phyloP scores from a whole-genome alignment of 306 rosid genomes.

The Pyrus communis region DNA sequence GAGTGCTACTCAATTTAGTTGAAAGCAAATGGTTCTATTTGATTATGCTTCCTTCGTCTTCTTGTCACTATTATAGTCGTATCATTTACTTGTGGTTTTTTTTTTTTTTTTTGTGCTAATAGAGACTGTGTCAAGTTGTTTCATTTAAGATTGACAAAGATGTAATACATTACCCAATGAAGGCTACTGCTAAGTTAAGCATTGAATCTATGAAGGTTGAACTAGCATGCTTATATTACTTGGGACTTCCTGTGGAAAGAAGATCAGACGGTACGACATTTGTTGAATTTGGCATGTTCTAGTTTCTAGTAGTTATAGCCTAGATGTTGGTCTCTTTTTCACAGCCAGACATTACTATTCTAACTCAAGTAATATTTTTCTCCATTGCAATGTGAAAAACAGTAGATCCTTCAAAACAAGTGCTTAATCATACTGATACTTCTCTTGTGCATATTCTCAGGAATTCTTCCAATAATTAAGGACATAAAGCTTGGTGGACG shows the following conservation, averaged over 20 bases:
- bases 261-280: conserved; percentile 68
- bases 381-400: too few relatives aligned
- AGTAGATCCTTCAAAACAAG: background rate
- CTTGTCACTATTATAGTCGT: background rate
- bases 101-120: conserved; percentile 4
- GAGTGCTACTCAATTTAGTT: conserved; percentile 34
- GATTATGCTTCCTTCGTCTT: conserved; percentile 8
- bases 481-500: conserved; percentile 52
- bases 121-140: conserved; percentile 35
- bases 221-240: conserved; percentile 75
- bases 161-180: conserved; percentile 31
- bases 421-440: conserved; percentile 13
- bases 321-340: background rate
- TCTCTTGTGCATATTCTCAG: conserved; percentile 31
- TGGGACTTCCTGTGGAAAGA: conserved; percentile 61
- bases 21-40: conserved; percentile 12
- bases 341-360: too few relatives aligned
- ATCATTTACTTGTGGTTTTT: conserved; percentile 14
- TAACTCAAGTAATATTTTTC: too few relatives aligned
- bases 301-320: background rate
- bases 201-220: conserved; percentile 59
- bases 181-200: conserved; percentile 34
- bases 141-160: conserved; percentile 52
- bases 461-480: conserved; percentile 72
- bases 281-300: background rate